phyloP scores from a whole-genome alignment of 495 filamentous ascomycete genomes.

The Talaromyces proteolyticus region DNA sequence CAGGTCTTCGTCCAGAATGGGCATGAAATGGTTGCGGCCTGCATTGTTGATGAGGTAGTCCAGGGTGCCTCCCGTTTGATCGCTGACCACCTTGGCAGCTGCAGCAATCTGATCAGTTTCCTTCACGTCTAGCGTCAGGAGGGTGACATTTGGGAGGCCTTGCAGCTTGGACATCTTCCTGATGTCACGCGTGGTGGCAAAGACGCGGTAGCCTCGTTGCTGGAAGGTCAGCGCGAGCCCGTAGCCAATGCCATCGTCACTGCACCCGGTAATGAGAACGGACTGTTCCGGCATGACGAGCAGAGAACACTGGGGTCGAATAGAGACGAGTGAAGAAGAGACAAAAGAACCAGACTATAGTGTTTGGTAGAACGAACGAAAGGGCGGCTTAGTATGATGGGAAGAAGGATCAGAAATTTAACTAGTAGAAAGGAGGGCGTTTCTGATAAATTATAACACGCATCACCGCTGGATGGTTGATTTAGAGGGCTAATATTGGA shows the following conservation, averaged over 20 bases:
- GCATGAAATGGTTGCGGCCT: conserved; percentile 45
- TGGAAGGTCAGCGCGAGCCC: conserved; percentile 47
- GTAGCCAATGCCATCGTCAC: conserved; percentile 45
- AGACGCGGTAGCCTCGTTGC: conserved; percentile 42
- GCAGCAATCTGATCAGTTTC: conserved; percentile 22
- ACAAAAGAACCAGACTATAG: no score
- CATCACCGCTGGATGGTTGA: no score
- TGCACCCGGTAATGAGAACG: conserved; percentile 42
- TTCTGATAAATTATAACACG: no score
- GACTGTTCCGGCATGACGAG: neutral
- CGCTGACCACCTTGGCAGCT: conserved; percentile 19
- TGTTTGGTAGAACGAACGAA: no score
- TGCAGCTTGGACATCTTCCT: conserved; percentile 23
- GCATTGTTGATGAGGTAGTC: conserved; percentile 51
- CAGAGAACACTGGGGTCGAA: neutral
- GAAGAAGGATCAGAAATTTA: no score
- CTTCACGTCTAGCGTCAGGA: conserved; percentile 17
- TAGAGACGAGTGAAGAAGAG: no score
- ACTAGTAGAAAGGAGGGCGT: no score
- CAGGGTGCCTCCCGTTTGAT: conserved; percentile 18
- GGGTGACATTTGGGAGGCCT: conserved; percentile 10
- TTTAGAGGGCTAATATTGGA: no score
- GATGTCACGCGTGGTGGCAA: conserved; percentile 46
- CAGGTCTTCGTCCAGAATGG: conserved; percentile 46
- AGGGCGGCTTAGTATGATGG: no score